Percentiles rank a stretch among this genome's conserved stretches.
Evolutionary conservation across 257 asterid genomes (phyloP).

Genomic region (Jasminum sambac): DNA sequence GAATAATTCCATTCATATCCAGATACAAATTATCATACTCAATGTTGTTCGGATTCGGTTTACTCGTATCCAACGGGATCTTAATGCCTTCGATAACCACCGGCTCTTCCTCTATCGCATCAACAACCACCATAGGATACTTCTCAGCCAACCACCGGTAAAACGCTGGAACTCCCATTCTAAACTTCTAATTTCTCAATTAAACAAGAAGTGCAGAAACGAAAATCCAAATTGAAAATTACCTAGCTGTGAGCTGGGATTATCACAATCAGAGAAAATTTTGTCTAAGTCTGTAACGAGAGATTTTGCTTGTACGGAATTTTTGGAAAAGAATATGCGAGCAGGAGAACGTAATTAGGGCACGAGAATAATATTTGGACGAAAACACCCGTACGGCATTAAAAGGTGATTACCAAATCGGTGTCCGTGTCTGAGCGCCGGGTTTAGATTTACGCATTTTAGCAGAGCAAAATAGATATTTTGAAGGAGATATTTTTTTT

Average conservation of each 20-base stretch:
- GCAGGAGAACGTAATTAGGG: conserved; percentile 27
- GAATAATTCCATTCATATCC: conserved; percentile 94
- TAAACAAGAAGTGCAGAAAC: conserved; percentile 10
- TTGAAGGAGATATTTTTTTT: too few species aligned
- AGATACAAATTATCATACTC: conserved; percentile 88
- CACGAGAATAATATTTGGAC: conserved; percentile 17
- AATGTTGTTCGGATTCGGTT: conserved; percentile 78
- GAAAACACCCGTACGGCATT: conserved; percentile 10
- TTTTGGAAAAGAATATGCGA: conserved; percentile 1
- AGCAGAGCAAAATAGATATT: too few species aligned
- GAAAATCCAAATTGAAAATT: neutral
- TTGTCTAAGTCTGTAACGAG: neutral
- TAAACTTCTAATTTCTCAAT: conserved; percentile 5
- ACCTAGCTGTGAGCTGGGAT: neutral
- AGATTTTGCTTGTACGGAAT: conserved; percentile 16
- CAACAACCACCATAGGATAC: conserved; percentile 85
- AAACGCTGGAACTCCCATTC: conserved; percentile 98
- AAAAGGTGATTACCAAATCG: neutral
- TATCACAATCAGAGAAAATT: neutral
- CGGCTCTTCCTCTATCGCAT: conserved; percentile 83
- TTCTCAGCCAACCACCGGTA: conserved; percentile 99
- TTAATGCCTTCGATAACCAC: conserved; percentile 67
- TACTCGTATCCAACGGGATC: conserved; percentile 91
- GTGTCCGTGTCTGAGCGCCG: neutral
- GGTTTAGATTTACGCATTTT: neutral